Conservation (phyloP, 2,329 filamentous ascomycete species). For the Macrophomina phaseolina region DNA sequence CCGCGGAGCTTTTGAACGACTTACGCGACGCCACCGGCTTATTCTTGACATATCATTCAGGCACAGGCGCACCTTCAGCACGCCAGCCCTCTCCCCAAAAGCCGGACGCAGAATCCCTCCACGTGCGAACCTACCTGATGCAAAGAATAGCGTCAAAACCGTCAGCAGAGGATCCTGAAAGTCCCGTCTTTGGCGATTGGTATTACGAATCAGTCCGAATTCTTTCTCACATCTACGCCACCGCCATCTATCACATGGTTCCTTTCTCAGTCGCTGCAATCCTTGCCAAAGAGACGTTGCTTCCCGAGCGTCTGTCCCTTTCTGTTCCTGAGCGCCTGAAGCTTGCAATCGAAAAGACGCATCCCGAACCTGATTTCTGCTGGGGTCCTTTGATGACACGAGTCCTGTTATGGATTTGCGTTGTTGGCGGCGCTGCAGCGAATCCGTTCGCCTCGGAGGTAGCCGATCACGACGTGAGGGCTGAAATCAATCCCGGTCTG, state of each 20-base stretch:
- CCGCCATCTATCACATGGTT: constrained; percentile 3
- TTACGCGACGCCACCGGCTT: not conserved
- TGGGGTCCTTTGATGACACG: constrained; percentile 20
- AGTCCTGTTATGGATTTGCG: constrained; percentile 1
- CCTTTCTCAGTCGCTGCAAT: constrained; percentile 16
- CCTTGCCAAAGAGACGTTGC: not conserved
- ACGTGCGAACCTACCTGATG: constrained; percentile 1
- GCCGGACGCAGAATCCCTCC: not conserved
- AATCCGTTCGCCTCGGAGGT: constrained; percentile 5
- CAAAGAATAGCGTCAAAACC: not conserved
- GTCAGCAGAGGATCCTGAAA: constrained; percentile 14
- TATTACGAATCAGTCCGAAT: constrained; percentile 11
- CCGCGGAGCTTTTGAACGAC: not conserved
- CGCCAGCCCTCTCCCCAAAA: not conserved
- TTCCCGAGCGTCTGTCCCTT: not conserved
- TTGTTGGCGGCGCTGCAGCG: constrained; percentile 13
- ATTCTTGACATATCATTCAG: not conserved
- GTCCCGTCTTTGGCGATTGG: constrained; percentile 13
- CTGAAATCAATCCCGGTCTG: constrained; percentile 7
- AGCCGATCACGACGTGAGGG: not conserved
- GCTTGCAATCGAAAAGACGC: constrained; percentile 13
- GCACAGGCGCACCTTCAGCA: not conserved
- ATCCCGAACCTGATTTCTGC: constrained; percentile 5
- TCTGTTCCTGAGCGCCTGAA: constrained; percentile 8
- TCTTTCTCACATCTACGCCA: constrained; percentile 18